phyloP scores from a whole-genome alignment of 1,139 yeast genomes.

The Debaryomyces sp. region DNA sequence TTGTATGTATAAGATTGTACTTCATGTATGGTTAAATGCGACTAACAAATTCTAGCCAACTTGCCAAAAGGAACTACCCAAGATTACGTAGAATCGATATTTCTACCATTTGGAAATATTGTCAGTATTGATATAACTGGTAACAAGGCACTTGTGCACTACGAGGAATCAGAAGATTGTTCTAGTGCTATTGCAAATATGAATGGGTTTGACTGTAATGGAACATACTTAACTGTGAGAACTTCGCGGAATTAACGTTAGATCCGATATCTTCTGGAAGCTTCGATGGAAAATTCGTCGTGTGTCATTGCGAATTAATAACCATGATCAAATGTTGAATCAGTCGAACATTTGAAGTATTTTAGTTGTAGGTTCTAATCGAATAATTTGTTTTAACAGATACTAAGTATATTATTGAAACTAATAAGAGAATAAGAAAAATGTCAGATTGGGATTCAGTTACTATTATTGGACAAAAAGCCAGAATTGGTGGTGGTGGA shows the following conservation, averaged over 20 bases:
- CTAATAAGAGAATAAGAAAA: neutral
- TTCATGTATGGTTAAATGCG: neutral
- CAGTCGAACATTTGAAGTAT: neutral
- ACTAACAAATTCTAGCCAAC: constrained; percentile 12
- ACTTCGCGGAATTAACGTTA: neutral
- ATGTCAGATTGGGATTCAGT: constrained; percentile 87
- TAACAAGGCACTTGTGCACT: constrained; percentile 11
- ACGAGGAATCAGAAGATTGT: constrained; percentile 15
- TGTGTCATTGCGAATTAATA: neutral
- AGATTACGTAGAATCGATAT: constrained; percentile 12
- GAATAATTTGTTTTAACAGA: neutral
- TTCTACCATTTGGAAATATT: constrained; percentile 16
- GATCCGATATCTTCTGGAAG: constrained; percentile 4
- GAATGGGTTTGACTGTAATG: constrained; percentile 15
- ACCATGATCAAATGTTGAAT: constrained; percentile 1
- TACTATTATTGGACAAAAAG: constrained; percentile 85
- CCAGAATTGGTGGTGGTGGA: constrained; percentile 85
- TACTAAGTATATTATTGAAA: neutral
- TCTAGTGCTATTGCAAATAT: constrained; percentile 15
- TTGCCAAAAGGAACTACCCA: constrained; percentile 10
- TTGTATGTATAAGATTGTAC: constrained; percentile 6
- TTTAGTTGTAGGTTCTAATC: neutral
- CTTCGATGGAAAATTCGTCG: neutral
- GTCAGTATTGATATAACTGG: constrained; percentile 1
- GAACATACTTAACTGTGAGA: constrained; percentile 11